Conservation (phyloP, 257 asterid genomes). For the Catharanthus roseus region DNA sequence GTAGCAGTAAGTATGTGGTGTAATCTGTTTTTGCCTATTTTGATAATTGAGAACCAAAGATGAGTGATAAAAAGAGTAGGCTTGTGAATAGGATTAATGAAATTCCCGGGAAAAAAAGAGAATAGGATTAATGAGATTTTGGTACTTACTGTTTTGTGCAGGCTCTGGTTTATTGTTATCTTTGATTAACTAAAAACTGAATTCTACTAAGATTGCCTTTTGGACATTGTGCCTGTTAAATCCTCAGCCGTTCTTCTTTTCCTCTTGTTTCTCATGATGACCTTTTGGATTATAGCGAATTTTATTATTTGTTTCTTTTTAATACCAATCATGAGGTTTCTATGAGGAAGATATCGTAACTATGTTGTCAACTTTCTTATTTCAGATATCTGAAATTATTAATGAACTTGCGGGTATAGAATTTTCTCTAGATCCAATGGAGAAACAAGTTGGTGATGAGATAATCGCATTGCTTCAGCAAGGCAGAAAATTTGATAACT, state of each 20-base stretch:
- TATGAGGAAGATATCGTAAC: slow-evolving; percentile 18
- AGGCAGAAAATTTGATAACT: slow-evolving; percentile 67
- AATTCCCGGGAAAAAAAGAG: too few species aligned
- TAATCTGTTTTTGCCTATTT: not conserved
- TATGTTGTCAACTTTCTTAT: slow-evolving; percentile 16
- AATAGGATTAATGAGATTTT: not conserved
- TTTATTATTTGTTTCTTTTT: not conserved
- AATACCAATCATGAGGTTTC: not conserved
- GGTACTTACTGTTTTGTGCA: not conserved
- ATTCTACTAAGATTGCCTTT: not conserved
- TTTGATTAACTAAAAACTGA: not conserved
- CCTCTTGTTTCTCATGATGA: not conserved
- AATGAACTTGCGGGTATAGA: slow-evolving; percentile 64
- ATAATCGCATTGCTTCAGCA: slow-evolving; percentile 87
- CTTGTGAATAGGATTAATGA: not conserved
- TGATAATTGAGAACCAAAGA: not conserved
- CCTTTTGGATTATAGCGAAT: not conserved
- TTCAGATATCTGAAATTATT: slow-evolving; percentile 73
- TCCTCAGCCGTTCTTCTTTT: not conserved
- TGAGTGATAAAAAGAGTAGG: not conserved
- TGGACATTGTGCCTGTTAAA: not conserved
- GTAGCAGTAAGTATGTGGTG: not conserved
- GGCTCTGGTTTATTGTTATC: not conserved
- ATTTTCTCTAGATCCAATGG: slow-evolving; percentile 72
- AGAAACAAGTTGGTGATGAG: slow-evolving; percentile 85